Percentiles rank a stretch among this genome's conserved stretches.
Conservation (phyloP, 345 rosid genomes). For the Eucalyptus pauciflora region DNA sequence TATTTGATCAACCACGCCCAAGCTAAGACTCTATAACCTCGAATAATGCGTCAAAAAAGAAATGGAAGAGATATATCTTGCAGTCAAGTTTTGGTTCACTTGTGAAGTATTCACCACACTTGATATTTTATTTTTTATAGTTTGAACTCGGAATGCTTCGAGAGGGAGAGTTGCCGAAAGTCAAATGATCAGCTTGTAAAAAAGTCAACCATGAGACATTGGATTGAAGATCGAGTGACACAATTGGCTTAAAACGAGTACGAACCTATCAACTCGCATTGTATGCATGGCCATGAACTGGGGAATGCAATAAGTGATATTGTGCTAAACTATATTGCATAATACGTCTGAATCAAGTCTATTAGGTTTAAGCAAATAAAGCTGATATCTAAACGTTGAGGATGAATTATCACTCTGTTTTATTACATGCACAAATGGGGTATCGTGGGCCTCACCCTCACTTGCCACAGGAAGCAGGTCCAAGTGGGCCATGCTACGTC, state of each 20-base stretch:
- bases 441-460: neutral
- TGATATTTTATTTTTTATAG: neutral
- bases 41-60: too few species aligned
- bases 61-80: neutral
- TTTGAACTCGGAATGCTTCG: too few species aligned
- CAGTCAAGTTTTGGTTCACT: too few species aligned
- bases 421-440: neutral
- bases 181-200: neutral
- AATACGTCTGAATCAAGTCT: neutral
- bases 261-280: accelerated
- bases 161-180: neutral
- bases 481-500: neutral
- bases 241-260: neutral
- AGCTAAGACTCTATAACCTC: neutral
- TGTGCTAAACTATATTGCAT: neutral
- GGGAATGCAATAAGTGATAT: neutral
- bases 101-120: neutral
- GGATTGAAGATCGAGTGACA: too few species aligned
- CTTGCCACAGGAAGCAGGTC: neutral
- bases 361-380: neutral
- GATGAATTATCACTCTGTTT: neutral
- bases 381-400: neutral
- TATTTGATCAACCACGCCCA: neutral
- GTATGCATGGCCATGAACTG: neutral
- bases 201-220: neutral